Base-by-base conservation (phyloP, 1,284 basidiomycete genomes). In the Neolentinus lepideus region DNA sequence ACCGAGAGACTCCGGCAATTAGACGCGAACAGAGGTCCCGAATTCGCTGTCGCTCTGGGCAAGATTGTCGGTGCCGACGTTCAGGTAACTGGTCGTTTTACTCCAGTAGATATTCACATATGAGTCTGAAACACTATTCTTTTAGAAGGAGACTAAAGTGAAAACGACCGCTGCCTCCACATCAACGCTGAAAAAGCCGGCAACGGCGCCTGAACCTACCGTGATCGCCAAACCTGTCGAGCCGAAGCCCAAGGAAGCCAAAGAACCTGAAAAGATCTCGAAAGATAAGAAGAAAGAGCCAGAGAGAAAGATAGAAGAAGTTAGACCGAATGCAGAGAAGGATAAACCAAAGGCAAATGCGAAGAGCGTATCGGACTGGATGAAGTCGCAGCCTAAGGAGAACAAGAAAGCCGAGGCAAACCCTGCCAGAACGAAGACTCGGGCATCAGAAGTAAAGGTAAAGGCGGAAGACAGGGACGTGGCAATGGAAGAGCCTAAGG, bases 351-450 rank as follows among this genome's bases (percentile, higher is more conserved):
- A 80, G 62, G 61, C 71, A 4, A 74, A 76, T 8, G 83, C 83
- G 1, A 84, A 79, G 61, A 43, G 38, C 16, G n/a, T 43, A 16
- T 71, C 85, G 4, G 78, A 85, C 60, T 88, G 83, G 72, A 78
- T 78, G 63, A 86, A 81, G 61, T 77, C 80, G n/a, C 84, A 80
- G 66, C 58, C 71, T 2, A 81, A 81, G 60, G 51, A 60, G 60
- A 46, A 53, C 25, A 56, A 56, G 22, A 45, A 57, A 53, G 52
- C 56, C n/a, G 53, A 56, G 46, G 51, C n/a, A 16, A 62, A 60
- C 45, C 55, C 52, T 4, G 57, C 55, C 56, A 50, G 27, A 36
- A 35, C 14, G 54, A 56, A 52, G 54, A 59, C 48, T n/a, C n/a
- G n/a, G 27, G 10, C 33, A 35, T 54, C 55, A 21, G 33, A 45